Evolutionary conservation across 305 asterid species (phyloP), one percentile per base, ranked within the genome.

Genomic region (Plantago lanceolata): DNA sequence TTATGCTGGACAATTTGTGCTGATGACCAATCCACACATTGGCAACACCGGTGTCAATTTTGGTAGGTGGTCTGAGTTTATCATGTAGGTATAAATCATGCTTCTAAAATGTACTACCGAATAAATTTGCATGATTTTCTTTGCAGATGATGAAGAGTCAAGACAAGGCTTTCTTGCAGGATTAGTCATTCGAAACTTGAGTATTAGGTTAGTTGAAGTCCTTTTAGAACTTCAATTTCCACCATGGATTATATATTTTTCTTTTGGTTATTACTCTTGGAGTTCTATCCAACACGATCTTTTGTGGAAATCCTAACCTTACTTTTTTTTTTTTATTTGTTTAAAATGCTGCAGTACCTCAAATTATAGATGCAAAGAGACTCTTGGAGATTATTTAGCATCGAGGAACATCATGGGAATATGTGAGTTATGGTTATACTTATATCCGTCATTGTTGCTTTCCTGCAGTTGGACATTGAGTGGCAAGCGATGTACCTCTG

Each of bases 11-110:
- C 97, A 92, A 50, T 87, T 89, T 75, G 96, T 92, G 20, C 75
- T 92, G 79, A 89, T 92, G 98, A 92, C 98, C 58, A 85, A 83
- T 65, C 97, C 97, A 15, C 98, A 89, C 71, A 89, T 92, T 48
- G 98, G 97, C 72, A 92, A 92, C 78, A 92, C 90, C 16, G 98
- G 96, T 61, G 84, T 92, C 62, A 92, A 92, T 81, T 85, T 77
- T 64, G 98, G 98, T 92, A 47, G 20, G 93, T 65, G 33, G 55
- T 61, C 48, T 48, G 49, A 48, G 64, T 68, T 50, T 59, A 70
- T 2, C 58, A 21, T 51, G 26, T 67, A 37, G 44, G 33, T 60
- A 55, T 44, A 49, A 8, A 29, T 0, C 57, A 19, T 48, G 19
- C 57, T 66, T 61, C 49, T 66, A 59, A 62, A 66, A 28, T 59